Evolutionary conservation across 345 rosid genomes (phyloP).

Genomic region (Boechera divaricarpa): DNA sequence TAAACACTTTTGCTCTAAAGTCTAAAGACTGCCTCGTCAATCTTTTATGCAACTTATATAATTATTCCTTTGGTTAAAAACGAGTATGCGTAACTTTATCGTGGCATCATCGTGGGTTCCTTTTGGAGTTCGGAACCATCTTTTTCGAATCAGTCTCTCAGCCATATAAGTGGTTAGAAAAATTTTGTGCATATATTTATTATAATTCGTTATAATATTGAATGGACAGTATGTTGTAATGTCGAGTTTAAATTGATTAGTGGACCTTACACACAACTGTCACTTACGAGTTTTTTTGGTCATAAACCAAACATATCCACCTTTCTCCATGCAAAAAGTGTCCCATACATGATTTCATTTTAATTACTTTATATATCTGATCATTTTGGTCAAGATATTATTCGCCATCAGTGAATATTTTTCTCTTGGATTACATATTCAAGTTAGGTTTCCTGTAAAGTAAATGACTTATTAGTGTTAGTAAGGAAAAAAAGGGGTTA

Average conservation of each 20-base stretch:
- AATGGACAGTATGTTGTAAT: constrained; percentile 31
- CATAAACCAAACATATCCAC: constrained; percentile 44
- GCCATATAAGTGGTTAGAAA: constrained; percentile 37
- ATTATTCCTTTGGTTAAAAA: constrained; percentile 33
- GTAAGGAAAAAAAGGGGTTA: constrained; percentile 6
- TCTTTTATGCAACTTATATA: constrained; percentile 23
- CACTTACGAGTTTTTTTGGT: constrained; percentile 37
- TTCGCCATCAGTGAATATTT: constrained; percentile 31
- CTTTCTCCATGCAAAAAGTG: constrained; percentile 47
- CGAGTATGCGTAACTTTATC: constrained; percentile 35
- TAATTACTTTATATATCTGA: constrained; percentile 14
- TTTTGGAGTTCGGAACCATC: constrained; percentile 43
- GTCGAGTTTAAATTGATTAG: constrained; percentile 34
- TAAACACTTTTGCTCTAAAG: constrained; percentile 32
- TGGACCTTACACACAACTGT: constrained; percentile 51
- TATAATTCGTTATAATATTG: constrained; percentile 22
- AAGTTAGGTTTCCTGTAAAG: constrained; percentile 43
- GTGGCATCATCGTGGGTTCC: constrained; percentile 41
- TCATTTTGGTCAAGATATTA: constrained; percentile 31
- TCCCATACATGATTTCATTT: constrained; percentile 28
- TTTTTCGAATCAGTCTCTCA: constrained; percentile 33
- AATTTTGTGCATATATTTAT: constrained; percentile 18
- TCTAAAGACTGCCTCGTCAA: constrained; percentile 37
- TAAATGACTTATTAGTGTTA: constrained; percentile 22
- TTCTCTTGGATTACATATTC: constrained; percentile 19